Evolutionary conservation across 352 stramenopile genomes (phyloP), one percentile per base, ranked within the genome.

Genomic region (Phytophthora aleatoria): DNA sequence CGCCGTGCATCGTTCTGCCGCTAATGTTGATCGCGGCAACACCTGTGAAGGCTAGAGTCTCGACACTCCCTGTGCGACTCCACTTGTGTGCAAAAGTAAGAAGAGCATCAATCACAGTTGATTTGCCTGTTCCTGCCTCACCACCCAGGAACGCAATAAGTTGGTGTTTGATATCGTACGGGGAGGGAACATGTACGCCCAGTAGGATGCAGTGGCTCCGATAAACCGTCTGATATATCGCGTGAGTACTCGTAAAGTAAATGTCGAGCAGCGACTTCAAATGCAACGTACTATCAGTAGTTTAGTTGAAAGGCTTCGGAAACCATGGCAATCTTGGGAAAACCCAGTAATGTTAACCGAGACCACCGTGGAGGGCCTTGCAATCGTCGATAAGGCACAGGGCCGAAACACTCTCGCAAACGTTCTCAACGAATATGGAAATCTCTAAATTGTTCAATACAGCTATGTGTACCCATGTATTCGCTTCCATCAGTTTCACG

Each of bases 1-100:
- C 47, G 15, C 15, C 42, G 13, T 41, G 28, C 28, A 43, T 71
- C 64, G 49, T 55, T 33, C 33, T 35, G 0, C 67, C 62, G 0
- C 68, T 13, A 12, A 76, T 67, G 8, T 75, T 56, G 12, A 55
- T 56, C 3, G 50, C 50, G 3, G 50, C 50, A 3, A 20, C 50
- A 9, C 35, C 50, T 16, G 36, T 57, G 26, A 64, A 51, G 15
- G 36, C 45, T 8, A 64, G 27, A 0, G 48, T 65, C 5, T 67
- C 60, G 0, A 62, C 51, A n/a, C n/a, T 62, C 2, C 51, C 51
- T 26, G 3, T 24, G 0, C 51, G 43, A 0, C 44, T 42, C 44
- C 51, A 67, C 2, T 16, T 12, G 1, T 13, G 30, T 13, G 44
- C 52, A 44, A 68, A 26, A 11, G 3, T 11, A 2, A 68, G 31